These are phyloP conservation scores for Geotrichum histeridarum DNA, from an alignment of 1,139 yeast genomes.

Conservation along the genomic window DNA sequence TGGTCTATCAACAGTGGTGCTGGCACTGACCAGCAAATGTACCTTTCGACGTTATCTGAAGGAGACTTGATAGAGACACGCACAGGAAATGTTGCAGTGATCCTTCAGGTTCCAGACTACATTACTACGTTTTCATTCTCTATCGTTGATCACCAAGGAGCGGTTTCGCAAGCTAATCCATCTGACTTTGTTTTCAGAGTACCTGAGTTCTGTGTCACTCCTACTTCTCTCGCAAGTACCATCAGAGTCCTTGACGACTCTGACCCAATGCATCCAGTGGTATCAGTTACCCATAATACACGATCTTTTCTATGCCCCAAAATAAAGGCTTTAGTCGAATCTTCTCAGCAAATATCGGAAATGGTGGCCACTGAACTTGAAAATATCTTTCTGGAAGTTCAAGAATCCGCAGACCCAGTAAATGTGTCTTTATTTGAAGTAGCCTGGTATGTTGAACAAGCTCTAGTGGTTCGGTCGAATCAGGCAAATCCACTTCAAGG, in stretches of 20 bases:
- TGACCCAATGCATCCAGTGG: constrained; percentile 14
- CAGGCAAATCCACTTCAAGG: constrained; percentile 11
- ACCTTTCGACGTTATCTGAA: constrained; percentile 12
- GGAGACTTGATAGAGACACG: constrained; percentile 18
- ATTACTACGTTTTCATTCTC: constrained; percentile 8
- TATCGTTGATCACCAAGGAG: constrained; percentile 19
- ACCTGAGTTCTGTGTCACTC: constrained; percentile 13
- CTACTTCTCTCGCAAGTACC: neutral
- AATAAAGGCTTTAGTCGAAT: constrained; percentile 11
- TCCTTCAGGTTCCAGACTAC: constrained; percentile 18
- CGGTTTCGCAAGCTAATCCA: constrained; percentile 4
- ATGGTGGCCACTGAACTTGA: constrained; percentile 13
- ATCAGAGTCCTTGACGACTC: constrained; percentile 12
- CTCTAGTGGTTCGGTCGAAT: constrained; percentile 11
- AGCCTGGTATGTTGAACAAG: constrained; percentile 21
- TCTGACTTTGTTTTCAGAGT: constrained; percentile 13
- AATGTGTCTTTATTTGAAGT: constrained; percentile 28
- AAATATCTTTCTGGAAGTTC: constrained; percentile 18
- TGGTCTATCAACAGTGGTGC: neutral
- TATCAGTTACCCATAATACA: constrained; percentile 8
- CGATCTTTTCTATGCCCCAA: constrained; percentile 16
- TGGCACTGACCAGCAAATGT: constrained; percentile 16
- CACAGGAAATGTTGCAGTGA: constrained; percentile 17
- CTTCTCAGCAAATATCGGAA: constrained; percentile 8
- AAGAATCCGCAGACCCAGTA: constrained; percentile 19